Evolutionary conservation across 2,329 filamentous ascomycete genomes (phyloP).

Genomic region (Grosmannia huntii): DNA sequence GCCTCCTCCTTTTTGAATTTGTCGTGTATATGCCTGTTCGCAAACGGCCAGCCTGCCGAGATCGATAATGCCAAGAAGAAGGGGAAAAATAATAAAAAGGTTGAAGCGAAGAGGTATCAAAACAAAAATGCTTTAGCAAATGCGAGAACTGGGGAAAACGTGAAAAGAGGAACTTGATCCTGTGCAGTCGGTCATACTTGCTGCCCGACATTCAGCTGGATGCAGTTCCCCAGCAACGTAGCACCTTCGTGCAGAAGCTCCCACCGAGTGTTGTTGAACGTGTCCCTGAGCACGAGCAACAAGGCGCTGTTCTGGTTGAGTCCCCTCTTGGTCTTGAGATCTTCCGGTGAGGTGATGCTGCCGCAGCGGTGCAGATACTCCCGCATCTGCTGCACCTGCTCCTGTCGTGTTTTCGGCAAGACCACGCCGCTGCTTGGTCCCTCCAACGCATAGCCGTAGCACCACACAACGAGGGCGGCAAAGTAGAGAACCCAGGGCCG

Average conservation of each 20-base stretch:
- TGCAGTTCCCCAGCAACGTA: conserved; percentile 67
- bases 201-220: conserved; percentile 36
- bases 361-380: conserved; percentile 63
- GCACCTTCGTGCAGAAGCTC: conserved; percentile 83
- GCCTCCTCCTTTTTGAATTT: neutral
- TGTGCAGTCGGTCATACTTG: neutral
- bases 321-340: conserved; percentile 58
- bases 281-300: conserved; percentile 67
- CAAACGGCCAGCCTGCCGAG: neutral
- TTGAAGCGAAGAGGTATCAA: neutral
- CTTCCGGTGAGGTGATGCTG: conserved; percentile 59
- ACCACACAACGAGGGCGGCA: conserved; percentile 85
- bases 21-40: neutral
- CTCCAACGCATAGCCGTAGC: conserved; percentile 82
- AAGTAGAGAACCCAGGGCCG: conserved; percentile 94
- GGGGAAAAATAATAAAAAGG: neutral
- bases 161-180: neutral
- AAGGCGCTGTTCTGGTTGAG: conserved; percentile 76
- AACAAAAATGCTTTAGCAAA: neutral
- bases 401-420: conserved; percentile 44
- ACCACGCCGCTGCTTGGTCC: conserved; percentile 50
- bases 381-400: conserved; percentile 67
- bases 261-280: conserved; percentile 76
- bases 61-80: neutral
- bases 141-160: neutral